Percentiles rank a stretch among this genome's conserved stretches.
Conservation (phyloP, 345 rosid genomes). For the Eutrema yunnanense region DNA sequence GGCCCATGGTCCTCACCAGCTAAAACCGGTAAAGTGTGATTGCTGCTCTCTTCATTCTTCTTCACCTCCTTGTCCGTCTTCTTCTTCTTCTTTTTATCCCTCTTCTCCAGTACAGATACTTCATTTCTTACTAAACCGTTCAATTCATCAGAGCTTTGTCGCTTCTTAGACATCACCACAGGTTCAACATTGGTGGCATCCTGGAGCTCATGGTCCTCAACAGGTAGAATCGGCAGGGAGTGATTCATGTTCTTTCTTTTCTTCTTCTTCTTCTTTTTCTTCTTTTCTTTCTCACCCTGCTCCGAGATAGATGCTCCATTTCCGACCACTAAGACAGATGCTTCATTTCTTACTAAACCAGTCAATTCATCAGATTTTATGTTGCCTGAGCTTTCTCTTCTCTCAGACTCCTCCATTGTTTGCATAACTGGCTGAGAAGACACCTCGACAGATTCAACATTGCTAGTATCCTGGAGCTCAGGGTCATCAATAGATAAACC, state of each 20-base stretch:
- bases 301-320: not conserved
- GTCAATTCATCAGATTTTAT: too few relatives aligned
- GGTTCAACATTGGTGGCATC: not conserved
- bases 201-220: not conserved
- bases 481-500: too few relatives aligned
- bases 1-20: not conserved
- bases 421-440: too few relatives aligned
- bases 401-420: too few relatives aligned
- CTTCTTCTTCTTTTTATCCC: not conserved
- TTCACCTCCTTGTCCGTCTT: not conserved
- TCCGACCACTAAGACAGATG: not conserved
- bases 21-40: not conserved
- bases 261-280: not conserved
- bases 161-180: not conserved
- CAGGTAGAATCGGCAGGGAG: not conserved
- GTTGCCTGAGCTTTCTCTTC: too few relatives aligned
- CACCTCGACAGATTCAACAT: too few relatives aligned
- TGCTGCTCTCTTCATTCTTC: not conserved
- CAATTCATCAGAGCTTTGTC: not conserved
- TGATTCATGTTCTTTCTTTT: not conserved
- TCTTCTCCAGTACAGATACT: not conserved
- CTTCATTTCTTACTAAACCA: not conserved
- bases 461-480: too few relatives aligned
- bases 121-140: not conserved
- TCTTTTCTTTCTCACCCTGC: not conserved